phyloP scores from a whole-genome alignment of 1,284 basidiomycete genomes.

The Agroathelia rolfsii region DNA sequence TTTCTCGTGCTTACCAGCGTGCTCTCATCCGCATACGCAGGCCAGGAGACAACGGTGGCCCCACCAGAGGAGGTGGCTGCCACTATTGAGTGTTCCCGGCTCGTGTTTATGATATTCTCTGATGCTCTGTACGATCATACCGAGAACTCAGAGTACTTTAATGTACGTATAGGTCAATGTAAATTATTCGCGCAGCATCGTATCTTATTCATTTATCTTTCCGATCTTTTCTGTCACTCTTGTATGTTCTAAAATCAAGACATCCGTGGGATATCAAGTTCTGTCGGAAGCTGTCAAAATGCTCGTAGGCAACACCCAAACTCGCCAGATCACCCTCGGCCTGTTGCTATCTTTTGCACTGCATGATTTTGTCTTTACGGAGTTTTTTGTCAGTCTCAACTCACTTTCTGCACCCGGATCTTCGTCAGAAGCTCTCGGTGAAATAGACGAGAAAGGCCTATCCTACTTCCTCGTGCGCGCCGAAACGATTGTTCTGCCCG shows the following conservation, averaged over 20 bases:
- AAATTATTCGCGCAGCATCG: slow-evolving; percentile 2
- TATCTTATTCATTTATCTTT: slow-evolving; percentile 2
- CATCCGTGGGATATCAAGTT: slow-evolving; percentile 56
- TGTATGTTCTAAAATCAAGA: no score
- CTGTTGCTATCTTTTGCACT: slow-evolving; percentile 54
- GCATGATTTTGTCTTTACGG: slow-evolving; percentile 47
- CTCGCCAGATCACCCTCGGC: slow-evolving; percentile 45
- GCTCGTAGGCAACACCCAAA: slow-evolving; percentile 37
- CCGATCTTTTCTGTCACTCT: background rate
- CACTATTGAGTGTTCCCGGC: slow-evolving; percentile 45
- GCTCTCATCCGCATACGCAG: slow-evolving; percentile 37
- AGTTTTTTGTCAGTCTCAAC: slow-evolving; percentile 37
- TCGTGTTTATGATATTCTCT: slow-evolving; percentile 51
- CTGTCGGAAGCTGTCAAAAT: slow-evolving; percentile 45
- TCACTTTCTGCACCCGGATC: slow-evolving; percentile 20
- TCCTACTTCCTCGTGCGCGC: slow-evolving; percentile 26
- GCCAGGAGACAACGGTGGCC: slow-evolving; percentile 23
- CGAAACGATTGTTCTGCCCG: slow-evolving; percentile 45
- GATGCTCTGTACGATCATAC: slow-evolving; percentile 50
- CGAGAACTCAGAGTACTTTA: slow-evolving; percentile 55
- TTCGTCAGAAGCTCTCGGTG: slow-evolving; percentile 21
- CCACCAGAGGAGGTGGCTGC: slow-evolving; percentile 33
- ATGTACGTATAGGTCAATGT: slow-evolving; percentile 35
- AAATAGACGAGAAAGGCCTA: slow-evolving; percentile 28
- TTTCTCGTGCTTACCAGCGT: slow-evolving; percentile 64